Evolutionary conservation across 2,329 filamentous ascomycete genomes (phyloP).

Genomic region (Xylaria sp.): DNA sequence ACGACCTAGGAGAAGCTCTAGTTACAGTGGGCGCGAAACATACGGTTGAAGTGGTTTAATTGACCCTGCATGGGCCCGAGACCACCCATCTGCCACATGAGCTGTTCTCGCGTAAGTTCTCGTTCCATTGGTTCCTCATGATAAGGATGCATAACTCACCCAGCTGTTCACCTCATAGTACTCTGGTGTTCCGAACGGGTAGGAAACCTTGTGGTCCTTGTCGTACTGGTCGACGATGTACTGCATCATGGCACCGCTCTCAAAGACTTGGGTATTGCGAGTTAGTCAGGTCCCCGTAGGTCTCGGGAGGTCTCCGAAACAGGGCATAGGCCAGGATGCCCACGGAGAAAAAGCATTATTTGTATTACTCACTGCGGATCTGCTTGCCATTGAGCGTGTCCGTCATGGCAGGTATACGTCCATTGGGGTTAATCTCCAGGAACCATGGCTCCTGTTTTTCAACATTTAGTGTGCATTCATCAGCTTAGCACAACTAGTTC

Average conservation of each 20-base stretch:
- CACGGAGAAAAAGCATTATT: not conserved
- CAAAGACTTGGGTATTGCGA: slow-evolving; percentile 67
- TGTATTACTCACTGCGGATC: slow-evolving; percentile 61
- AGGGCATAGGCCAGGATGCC: not conserved
- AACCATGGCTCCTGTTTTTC: slow-evolving; percentile 75
- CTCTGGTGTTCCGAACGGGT: slow-evolving; percentile 76
- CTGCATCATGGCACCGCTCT: slow-evolving; percentile 84
- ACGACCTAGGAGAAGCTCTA: not conserved
- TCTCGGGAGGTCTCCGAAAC: too few relatives aligned
- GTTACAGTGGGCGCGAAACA: slow-evolving; percentile 36
- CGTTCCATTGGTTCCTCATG: not conserved
- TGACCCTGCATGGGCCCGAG: slow-evolving; percentile 87
- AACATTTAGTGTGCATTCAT: not conserved
- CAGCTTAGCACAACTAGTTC: not conserved
- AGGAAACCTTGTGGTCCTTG: slow-evolving; percentile 82
- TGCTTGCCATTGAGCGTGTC: slow-evolving; percentile 79
- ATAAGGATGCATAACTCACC: slow-evolving; percentile 54
- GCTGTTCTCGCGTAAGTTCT: slow-evolving; percentile 49
- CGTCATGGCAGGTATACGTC: slow-evolving; percentile 87
- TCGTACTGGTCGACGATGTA: slow-evolving; percentile 88
- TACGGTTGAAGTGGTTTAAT: slow-evolving; percentile 82
- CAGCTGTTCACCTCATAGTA: slow-evolving; percentile 84
- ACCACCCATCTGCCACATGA: slow-evolving; percentile 81
- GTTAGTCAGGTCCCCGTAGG: slow-evolving; percentile 8
- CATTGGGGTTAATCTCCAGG: slow-evolving; percentile 91